Conservation (phyloP, 352 stramenopile genomes). For the Aphanomyces stellatus region DNA sequence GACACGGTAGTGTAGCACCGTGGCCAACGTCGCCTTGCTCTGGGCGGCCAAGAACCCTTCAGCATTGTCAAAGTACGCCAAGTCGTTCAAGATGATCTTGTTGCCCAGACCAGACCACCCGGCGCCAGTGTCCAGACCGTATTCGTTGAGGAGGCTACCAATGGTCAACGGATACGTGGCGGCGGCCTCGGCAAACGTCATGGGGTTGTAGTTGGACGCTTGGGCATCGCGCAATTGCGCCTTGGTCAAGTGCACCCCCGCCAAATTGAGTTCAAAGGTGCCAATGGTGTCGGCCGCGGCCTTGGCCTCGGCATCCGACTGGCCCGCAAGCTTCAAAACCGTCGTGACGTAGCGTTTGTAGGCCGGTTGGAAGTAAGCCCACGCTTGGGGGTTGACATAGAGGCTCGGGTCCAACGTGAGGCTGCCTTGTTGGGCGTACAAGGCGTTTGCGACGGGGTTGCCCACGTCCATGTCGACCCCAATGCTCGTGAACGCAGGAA, state of each 20-base stretch:
- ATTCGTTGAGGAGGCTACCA: conserved; percentile 35
- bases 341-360: conserved; percentile 30
- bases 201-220: conserved; percentile 78
- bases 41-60: conserved; percentile 27
- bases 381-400: conserved; percentile 34
- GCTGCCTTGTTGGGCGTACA: conserved; percentile 39
- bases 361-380: conserved; percentile 35
- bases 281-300: conserved; percentile 32
- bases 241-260: conserved; percentile 80
- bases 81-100: conserved; percentile 38
- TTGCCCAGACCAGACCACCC: conserved; percentile 23
- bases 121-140: too few relatives aligned
- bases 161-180: conserved; percentile 37
- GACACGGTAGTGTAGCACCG: conserved; percentile 54
- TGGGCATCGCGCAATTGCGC: conserved; percentile 76
- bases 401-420: conserved; percentile 34
- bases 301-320: background rate
- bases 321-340: background rate
- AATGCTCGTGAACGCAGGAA: conserved; percentile 46
- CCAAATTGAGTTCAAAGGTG: conserved; percentile 66
- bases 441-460: conserved; percentile 31
- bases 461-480: conserved; percentile 32
- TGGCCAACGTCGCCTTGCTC: conserved; percentile 33
- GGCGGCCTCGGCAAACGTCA: conserved; percentile 51
- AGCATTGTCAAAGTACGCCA: conserved; percentile 34